Conservation (phyloP, 2,329 filamentous ascomycete species). For the Colletotrichum tamarilloi region DNA sequence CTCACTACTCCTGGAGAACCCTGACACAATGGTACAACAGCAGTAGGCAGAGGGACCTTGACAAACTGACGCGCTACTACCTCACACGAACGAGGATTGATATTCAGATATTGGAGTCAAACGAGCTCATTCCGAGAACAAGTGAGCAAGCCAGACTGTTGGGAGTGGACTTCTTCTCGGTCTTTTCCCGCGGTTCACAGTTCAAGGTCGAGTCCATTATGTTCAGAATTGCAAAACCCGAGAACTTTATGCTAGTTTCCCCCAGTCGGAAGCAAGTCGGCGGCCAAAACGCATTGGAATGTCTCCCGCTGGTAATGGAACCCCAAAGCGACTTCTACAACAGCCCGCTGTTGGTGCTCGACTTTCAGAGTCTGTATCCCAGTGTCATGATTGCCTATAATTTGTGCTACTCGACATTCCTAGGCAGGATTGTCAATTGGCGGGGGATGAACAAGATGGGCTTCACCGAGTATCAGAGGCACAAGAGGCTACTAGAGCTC, state of each 20-base stretch:
- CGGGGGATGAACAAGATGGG: conserved; percentile 95
- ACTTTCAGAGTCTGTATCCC: conserved; percentile 96
- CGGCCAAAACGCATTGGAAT: conserved; percentile 93
- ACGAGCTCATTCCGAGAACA: conserved; percentile 88
- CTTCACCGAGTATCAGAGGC: conserved; percentile 85
- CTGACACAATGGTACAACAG: conserved; percentile 86
- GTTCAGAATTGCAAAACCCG: conserved; percentile 97
- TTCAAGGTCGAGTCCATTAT: conserved; percentile 99
- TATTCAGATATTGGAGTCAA: conserved; percentile 89
- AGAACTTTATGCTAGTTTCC: conserved; percentile 91
- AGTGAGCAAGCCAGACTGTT: conserved; percentile 94
- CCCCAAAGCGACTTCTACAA: conserved; percentile 95
- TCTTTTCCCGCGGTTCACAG: conserved; percentile 93
- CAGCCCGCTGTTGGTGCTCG: conserved; percentile 88
- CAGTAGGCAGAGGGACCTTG: conserved; percentile 73
- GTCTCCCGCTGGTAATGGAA: conserved; percentile 95
- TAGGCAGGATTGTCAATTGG: conserved; percentile 88
- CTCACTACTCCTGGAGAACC: conserved; percentile 84
- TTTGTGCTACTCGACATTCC: conserved; percentile 96
- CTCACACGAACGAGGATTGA: conserved; percentile 80
- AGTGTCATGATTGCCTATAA: conserved; percentile 99
- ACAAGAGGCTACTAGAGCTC: conserved; percentile 79
- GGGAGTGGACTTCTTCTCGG: conserved; percentile 96
- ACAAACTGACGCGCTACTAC: conserved; percentile 84
- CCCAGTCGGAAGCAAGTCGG: conserved; percentile 93